Percentiles rank a stretch among this genome's conserved stretches.
Conservation (phyloP, 2,329 filamentous ascomycete genomes). For the Knoxdaviesia proteae region DNA sequence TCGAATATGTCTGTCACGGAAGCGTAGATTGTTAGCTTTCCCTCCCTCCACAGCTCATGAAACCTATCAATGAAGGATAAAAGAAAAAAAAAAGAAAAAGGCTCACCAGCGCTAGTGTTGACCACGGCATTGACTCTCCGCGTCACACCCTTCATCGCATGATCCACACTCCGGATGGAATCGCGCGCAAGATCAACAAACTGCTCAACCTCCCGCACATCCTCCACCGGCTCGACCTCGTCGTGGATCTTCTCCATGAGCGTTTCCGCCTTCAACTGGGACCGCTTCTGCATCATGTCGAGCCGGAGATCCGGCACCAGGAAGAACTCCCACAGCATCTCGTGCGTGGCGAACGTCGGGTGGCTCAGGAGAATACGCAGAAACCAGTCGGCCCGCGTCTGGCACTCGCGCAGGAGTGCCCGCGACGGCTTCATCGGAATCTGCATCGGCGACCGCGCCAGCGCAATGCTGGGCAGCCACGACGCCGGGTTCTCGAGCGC, state of each 20-base stretch:
- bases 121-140: constrained; percentile 54
- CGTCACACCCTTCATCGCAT: constrained; percentile 63
- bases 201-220: constrained; percentile 74
- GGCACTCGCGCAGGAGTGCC: constrained; percentile 69
- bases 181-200: constrained; percentile 84
- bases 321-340: constrained; percentile 98
- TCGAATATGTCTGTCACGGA: constrained; percentile 41
- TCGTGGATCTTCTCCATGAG: constrained; percentile 70
- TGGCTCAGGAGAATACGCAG: constrained; percentile 71
- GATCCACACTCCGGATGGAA: constrained; percentile 67
- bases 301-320: constrained; percentile 84
- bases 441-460: constrained; percentile 73
- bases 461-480: constrained; percentile 66
- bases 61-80: too few relatives aligned
- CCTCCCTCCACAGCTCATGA: neutral
- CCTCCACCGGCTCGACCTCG: constrained; percentile 67
- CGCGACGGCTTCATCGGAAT: constrained; percentile 82
- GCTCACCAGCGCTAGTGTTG: too few relatives aligned
- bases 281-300: constrained; percentile 76
- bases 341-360: constrained; percentile 84
- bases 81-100: neutral
- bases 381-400: constrained; percentile 71
- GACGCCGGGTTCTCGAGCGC: constrained; percentile 83
- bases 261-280: constrained; percentile 65
- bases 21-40: neutral